A percentile compares a stretch with the other conserved stretches of the same genome.
phyloP scores from a whole-genome alignment of 805 yeast species.

The Geotrichum ghanense region DNA sequence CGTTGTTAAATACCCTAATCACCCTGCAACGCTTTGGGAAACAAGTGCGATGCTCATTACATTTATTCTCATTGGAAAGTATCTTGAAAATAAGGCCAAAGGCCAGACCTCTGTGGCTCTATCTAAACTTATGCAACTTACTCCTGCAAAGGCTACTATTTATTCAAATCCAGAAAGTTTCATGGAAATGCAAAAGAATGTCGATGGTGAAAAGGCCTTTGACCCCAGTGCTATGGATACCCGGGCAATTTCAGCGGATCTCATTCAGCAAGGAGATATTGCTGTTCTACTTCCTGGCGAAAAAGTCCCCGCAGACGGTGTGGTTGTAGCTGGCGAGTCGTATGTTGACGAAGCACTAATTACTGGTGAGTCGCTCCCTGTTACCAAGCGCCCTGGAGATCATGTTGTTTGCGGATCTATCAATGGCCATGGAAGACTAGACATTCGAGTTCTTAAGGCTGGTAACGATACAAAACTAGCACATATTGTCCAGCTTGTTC shows the following conservation, averaged over 20 bases:
- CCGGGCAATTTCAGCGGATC: constrained; percentile 54
- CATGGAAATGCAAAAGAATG: constrained; percentile 5
- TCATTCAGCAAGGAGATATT: constrained; percentile 66
- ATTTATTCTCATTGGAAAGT: constrained; percentile 83
- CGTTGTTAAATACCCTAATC: constrained; percentile 18
- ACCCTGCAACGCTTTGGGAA: constrained; percentile 72
- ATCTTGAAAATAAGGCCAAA: constrained; percentile 83
- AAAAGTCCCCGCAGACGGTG: constrained; percentile 87
- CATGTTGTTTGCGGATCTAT: constrained; percentile 81
- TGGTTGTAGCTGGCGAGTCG: constrained; percentile 62
- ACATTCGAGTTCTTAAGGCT: constrained; percentile 53
- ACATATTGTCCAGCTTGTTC: constrained; percentile 76
- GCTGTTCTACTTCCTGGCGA: constrained; percentile 77
- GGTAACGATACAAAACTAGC: constrained; percentile 82
- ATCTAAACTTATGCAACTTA: constrained; percentile 63
- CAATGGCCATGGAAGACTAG: constrained; percentile 65
- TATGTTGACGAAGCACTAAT: constrained; percentile 82
- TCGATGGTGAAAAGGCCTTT: neutral
- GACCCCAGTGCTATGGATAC: constrained; percentile 24
- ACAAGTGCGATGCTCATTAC: constrained; percentile 75
- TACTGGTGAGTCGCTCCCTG: constrained; percentile 85
- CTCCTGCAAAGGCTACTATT: constrained; percentile 68
- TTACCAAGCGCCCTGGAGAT: constrained; percentile 49
- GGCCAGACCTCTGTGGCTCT: constrained; percentile 88
- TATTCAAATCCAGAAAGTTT: constrained; percentile 17